phyloP scores from a whole-genome alignment of 305 asterid genomes.

The Plantago rigida region DNA sequence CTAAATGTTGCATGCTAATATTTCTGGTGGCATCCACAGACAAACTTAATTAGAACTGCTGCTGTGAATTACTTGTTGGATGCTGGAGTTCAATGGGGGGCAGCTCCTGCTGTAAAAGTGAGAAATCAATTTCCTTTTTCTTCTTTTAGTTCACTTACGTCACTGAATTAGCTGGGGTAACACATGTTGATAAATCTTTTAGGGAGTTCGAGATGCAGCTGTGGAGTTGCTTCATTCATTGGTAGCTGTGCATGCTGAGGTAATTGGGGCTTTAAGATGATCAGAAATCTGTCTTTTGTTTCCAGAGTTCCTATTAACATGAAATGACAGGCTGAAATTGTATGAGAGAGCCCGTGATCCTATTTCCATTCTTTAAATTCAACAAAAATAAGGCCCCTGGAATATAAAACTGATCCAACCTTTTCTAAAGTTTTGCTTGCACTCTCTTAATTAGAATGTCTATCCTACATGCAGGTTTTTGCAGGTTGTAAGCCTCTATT shows the following conservation, averaged over 20 bases:
- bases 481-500: slow-evolving; percentile 88
- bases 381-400: neutral
- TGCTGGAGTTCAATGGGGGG: slow-evolving; percentile 93
- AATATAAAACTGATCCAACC: slow-evolving; percentile 2
- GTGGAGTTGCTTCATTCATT: slow-evolving; percentile 86
- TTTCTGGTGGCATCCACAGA: slow-evolving; percentile 37
- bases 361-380: slow-evolving; percentile 7
- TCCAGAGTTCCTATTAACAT: slow-evolving; percentile 10
- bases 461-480: slow-evolving; percentile 53
- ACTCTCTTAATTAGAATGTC: slow-evolving; percentile 12
- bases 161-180: slow-evolving; percentile 12
- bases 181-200: slow-evolving; percentile 25
- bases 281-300: slow-evolving; percentile 16
- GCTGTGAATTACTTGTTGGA: slow-evolving; percentile 87
- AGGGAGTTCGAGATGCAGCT: slow-evolving; percentile 97
- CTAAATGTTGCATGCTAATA: slow-evolving; percentile 8
- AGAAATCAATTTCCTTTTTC: slow-evolving; percentile 23
- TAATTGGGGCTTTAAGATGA: slow-evolving; percentile 26
- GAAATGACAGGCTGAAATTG: neutral
- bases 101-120: slow-evolving; percentile 84
- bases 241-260: slow-evolving; percentile 98
- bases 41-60: slow-evolving; percentile 75
- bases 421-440: slow-evolving; percentile 17
- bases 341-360: neutral
- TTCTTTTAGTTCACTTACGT: neutral